Percentiles rank a stretch among this genome's conserved stretches.
These are phyloP conservation scores for Phytophthora rubi DNA, from an alignment of 352 stramenopile species.

Conservation along the genomic window DNA sequence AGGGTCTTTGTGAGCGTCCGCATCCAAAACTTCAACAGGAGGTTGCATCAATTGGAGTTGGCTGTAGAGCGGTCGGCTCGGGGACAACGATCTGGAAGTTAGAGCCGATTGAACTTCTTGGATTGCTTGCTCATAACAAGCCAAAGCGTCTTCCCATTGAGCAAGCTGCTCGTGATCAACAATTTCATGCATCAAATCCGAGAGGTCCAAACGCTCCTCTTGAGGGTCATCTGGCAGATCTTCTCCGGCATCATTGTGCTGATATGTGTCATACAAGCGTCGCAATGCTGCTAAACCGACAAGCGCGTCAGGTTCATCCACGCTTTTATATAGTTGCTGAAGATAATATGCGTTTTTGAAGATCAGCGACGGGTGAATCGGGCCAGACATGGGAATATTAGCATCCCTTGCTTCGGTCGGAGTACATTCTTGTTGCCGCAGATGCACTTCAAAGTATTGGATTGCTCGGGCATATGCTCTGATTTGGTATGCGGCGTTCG, in stretches of 20 bases:
- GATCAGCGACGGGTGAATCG: constrained; percentile 56
- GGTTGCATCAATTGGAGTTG: constrained; percentile 31
- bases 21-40: constrained; percentile 36
- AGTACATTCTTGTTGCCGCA: constrained; percentile 59
- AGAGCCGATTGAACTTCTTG: constrained; percentile 68
- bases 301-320: constrained; percentile 76
- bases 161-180: constrained; percentile 73
- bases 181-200: constrained; percentile 76
- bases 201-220: constrained; percentile 56
- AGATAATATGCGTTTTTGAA: constrained; percentile 72
- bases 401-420: constrained; percentile 25
- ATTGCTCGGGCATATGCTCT: constrained; percentile 75
- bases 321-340: constrained; percentile 78
- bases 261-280: constrained; percentile 54
- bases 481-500: constrained; percentile 71
- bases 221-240: constrained; percentile 30
- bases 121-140: constrained; percentile 82
- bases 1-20: constrained; percentile 48
- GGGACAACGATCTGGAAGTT: constrained; percentile 37
- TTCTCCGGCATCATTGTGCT: constrained; percentile 35
- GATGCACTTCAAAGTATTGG: constrained; percentile 78
- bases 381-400: constrained; percentile 30
- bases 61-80: constrained; percentile 24
- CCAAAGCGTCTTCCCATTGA: constrained; percentile 78
- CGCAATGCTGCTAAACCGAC: constrained; percentile 65